Percentiles rank a stretch among this genome's conserved stretches.
phyloP scores from a whole-genome alignment of 1,139 yeast genomes.

The Blastobotrys indianensis region DNA sequence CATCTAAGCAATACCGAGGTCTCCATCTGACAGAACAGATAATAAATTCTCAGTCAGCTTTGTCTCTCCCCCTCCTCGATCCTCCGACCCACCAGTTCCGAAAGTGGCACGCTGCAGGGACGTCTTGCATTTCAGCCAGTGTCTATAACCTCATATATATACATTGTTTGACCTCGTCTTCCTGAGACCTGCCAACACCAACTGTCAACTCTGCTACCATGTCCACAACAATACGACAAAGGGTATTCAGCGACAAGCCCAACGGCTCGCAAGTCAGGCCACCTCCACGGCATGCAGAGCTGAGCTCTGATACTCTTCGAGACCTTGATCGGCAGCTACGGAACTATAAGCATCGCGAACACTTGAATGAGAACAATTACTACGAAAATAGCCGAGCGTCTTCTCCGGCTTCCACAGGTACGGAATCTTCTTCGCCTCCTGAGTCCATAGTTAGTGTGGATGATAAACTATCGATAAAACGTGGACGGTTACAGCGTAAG shows the following conservation, averaged over 20 bases:
- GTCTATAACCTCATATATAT: no score
- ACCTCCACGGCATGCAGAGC: not conserved
- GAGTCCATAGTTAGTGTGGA: not conserved
- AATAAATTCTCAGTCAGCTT: no score
- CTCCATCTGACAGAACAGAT: no score
- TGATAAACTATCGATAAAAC: conserved; percentile 4
- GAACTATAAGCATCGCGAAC: conserved; percentile 13
- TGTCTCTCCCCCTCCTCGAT: no score
- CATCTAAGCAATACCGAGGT: no score
- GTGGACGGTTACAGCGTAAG: not conserved
- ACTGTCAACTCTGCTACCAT: no score
- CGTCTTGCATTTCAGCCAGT: no score
- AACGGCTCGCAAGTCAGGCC: not conserved
- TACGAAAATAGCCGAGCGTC: conserved; percentile 20
- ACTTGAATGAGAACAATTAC: conserved; percentile 17
- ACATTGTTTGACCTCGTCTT: no score
- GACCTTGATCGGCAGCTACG: conserved; percentile 9
- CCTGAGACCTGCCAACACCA: no score
- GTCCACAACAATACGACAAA: no score
- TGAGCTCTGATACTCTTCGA: conserved; percentile 7
- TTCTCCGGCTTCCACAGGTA: conserved; percentile 10
- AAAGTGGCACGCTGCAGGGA: no score
- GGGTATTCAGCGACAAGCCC: not conserved
- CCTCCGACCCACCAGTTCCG: no score
- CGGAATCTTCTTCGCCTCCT: not conserved